These are phyloP conservation scores for Phytopythium oedochilum DNA, from an alignment of 352 stramenopile species.

Conservation along the genomic window DNA sequence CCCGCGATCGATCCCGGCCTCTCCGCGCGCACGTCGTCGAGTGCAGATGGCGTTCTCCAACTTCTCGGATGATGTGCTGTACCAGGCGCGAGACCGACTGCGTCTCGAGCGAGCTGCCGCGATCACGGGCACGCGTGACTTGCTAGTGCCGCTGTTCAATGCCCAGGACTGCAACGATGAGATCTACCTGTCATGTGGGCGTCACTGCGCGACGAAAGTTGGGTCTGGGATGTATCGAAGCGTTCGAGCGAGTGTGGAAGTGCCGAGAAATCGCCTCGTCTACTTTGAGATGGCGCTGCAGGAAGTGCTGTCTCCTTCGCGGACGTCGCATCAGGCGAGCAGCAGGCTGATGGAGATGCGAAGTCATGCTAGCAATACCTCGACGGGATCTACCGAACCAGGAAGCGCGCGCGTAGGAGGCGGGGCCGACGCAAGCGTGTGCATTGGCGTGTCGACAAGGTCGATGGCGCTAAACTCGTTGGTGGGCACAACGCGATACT, in stretches of 20 bases:
- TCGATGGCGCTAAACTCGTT: slow-evolving; percentile 78
- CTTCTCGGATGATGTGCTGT: slow-evolving; percentile 83
- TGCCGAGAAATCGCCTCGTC: slow-evolving; percentile 64
- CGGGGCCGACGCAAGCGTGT: slow-evolving; percentile 56
- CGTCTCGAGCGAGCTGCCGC: slow-evolving; percentile 68
- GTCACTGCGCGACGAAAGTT: slow-evolving; percentile 79
- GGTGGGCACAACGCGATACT: slow-evolving; percentile 73
- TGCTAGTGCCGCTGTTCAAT: slow-evolving; percentile 75
- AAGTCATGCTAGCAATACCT: not conserved
- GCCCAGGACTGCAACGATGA: slow-evolving; percentile 77
- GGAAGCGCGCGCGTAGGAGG: slow-evolving; percentile 12
- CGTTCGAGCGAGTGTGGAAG: slow-evolving; percentile 54
- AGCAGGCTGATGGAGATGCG: slow-evolving; percentile 5
- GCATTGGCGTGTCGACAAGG: slow-evolving; percentile 72
- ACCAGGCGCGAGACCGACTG: slow-evolving; percentile 73
- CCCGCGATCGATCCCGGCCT: slow-evolving; percentile 82
- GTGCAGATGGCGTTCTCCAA: slow-evolving; percentile 77
- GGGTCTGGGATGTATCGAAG: slow-evolving; percentile 73
- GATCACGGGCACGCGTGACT: slow-evolving; percentile 47
- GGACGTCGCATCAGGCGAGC: slow-evolving; percentile 12
- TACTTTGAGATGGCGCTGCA: slow-evolving; percentile 86
- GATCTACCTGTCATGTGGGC: slow-evolving; percentile 81
- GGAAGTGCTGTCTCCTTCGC: slow-evolving; percentile 28
- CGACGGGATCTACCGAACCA: not conserved
- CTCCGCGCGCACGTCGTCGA: slow-evolving; percentile 57